Base-by-base conservation (phyloP, 768 basidiomycete species). In the Boletus bicolor region DNA sequence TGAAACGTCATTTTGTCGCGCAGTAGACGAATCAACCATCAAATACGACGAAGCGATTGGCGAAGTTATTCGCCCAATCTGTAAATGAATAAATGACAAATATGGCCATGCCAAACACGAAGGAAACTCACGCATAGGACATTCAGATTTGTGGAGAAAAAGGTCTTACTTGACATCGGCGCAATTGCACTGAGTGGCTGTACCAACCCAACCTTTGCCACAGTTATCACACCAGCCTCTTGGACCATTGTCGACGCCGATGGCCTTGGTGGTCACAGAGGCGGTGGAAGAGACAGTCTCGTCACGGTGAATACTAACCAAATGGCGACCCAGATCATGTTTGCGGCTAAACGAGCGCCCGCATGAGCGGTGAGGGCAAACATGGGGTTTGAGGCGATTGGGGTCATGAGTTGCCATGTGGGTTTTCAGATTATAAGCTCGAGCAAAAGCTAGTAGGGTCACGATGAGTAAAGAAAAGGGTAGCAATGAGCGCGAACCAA, bases 371-470 rank as follows among this genome's bases (percentile, higher is more conserved):
- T 96, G 91, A 42, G 87, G 89, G 72, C 94, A 98, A 44, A 86
- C 81, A 68, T 92, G 89, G 6, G 93, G 92, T 76, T 96, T 98
- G 48, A 87, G 75, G 57, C 94, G 81, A 71, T 91, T 86, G 24
- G 95, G 94, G 69, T 96, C 92, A 72, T 98, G 94, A 4, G 94
- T 98, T 26, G 89, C 88, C 82, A 91, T 86, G 71, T 97, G 94
- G 0, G 94, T 95, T 77, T 98, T 98, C 55, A 98, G 74, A 65
- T 98, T 98, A 73, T 91, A 97, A 3, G 93, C 93, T 28, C 94
- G 79, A 11, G 93, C 94, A 63, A 98, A 98, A 1, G 89, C 95
- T 89, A 55, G 51, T 32, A 58, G 38, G 32, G 32, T 5, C 5
- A 12, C 1, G 8, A 19, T 63, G 35, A 71, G 55, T 4, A 44